Evolutionary conservation across 2,329 filamentous ascomycete genomes (phyloP).

Genomic region (Aspergillus neotritici): DNA sequence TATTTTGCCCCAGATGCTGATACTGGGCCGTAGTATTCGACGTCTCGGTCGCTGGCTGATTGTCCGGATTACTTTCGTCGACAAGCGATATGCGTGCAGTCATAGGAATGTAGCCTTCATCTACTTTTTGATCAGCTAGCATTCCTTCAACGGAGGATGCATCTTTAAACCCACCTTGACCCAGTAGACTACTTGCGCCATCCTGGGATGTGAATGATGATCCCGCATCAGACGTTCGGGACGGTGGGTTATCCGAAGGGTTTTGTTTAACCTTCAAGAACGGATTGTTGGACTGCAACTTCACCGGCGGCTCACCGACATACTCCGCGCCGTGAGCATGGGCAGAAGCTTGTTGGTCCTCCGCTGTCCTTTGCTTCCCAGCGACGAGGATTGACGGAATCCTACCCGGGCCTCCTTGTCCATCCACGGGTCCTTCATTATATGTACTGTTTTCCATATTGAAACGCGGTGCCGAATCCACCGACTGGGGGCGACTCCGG

Average conservation of each 20-base stretch:
- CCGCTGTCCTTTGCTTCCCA: slow-evolving; percentile 17
- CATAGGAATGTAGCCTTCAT: slow-evolving; percentile 37
- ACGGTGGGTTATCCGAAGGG: slow-evolving; percentile 16
- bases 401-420: slow-evolving; percentile 8
- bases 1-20: slow-evolving; percentile 8
- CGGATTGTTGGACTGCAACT: slow-evolving; percentile 37
- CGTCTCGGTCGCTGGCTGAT: slow-evolving; percentile 24
- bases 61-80: slow-evolving; percentile 23
- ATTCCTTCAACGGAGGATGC: slow-evolving; percentile 1
- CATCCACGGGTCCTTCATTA: slow-evolving; percentile 3
- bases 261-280: slow-evolving; percentile 29
- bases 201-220: slow-evolving; percentile 17
- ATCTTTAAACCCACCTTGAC: slow-evolving; percentile 26
- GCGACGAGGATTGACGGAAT: slow-evolving; percentile 20
- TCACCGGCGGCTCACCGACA: slow-evolving; percentile 16
- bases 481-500: slow-evolving; percentile 7
- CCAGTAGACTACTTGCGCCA: slow-evolving; percentile 24
- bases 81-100: slow-evolving; percentile 34
- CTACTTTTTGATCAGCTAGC: slow-evolving; percentile 16
- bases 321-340: slow-evolving; percentile 19
- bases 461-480: slow-evolving; percentile 7
- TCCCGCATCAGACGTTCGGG: slow-evolving; percentile 8
- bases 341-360: slow-evolving; percentile 6
- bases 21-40: slow-evolving; percentile 9
- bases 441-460: slow-evolving; percentile 1